Evolutionary conservation across 108 stramenopile species (phyloP), one percentile per base, ranked within the genome.

Genomic region (Fragilariopsis cylindrus): DNA sequence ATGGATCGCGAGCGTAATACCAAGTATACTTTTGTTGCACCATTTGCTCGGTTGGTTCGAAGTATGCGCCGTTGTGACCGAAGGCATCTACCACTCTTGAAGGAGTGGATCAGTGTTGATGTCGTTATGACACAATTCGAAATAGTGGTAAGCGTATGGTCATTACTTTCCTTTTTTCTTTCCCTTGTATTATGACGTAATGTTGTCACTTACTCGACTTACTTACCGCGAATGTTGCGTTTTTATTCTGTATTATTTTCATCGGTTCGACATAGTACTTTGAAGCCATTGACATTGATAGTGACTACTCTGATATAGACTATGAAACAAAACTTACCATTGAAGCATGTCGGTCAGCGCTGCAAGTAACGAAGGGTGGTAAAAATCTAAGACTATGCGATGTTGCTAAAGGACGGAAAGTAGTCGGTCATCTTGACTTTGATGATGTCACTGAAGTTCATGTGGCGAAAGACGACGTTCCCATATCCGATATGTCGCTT

Each of bases 51-150:
- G 19, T 76, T 95, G 18, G 77, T 92, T 42, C 88, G 94, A 58
- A 88, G 87, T 49, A 95, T 95, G 89, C 84, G 92, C 13, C 81
- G 94, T 39, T 95, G 94, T 73, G 89, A 93, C 65, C 78, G 89
- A 9, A 84, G 76, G 43, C 68, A 90, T 66, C 82, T 89, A 8
- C 94, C 94, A 47, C 57, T 92, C 40, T 70, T 95, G 18, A 82
- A 90, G 60, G 74, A 79, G 16, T 95, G 92, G 92, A 62, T 65
- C 21, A 69, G 81, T 42, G 92, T 95, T 57, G 94, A 95, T 80
- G 92, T 87, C 30, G 89, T 89, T 21, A 75, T 95, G 55, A 95
- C 94, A 60, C 85, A 81, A 12, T 90, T 84, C 63, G 94, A 95
- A 76, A 76, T 93, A 48, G 87, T 95, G 7, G 62, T 86, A 78